Evolutionary conservation across 768 basidiomycete species (phyloP), one percentile per base, ranked within the genome.

Genomic region (Dioszegia hungarica): DNA sequence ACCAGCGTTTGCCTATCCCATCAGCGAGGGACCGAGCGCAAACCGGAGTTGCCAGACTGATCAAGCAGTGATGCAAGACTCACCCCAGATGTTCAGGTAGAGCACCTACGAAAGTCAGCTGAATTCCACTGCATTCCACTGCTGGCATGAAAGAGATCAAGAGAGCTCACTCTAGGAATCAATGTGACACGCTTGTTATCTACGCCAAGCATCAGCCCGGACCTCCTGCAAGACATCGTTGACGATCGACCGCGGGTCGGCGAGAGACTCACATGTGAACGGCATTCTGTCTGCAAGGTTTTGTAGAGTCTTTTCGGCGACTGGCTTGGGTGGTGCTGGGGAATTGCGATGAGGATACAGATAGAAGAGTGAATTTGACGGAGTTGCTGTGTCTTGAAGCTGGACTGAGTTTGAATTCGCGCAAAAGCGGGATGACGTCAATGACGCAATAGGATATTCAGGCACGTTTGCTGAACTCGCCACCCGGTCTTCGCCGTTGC

Each of bases 11-110:
- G 27, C 69, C 69, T 70, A 40, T 25, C 15, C 6, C 14, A 46
- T 6, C 28, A 5, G 11, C 29, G 12, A 36, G 17, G 12, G 12
- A 40, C 8, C 33, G n/a, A n/a, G n/a, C n/a, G n/a, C n/a, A n/a
- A n/a, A n/a, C n/a, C n/a, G n/a, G n/a, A n/a, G n/a, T n/a, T n/a
- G n/a, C n/a, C n/a, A n/a, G n/a, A n/a, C n/a, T n/a, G n/a, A n/a
- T n/a, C n/a, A n/a, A 17, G 31, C 14, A 33, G 31, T 33, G 31
- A 6, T 6, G 31, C 8, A 33, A 33, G 8, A 52, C 64, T 40
- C 8, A 65, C 66, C 69, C 40, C 60, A 59, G 54, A 71, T 66
- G 44, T 71, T 64, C 11, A 67, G 60, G 38, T 65, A 64, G 8
- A 67, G 27, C 46, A 64, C 51, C 65, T 67, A 48, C 15, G 17